Conservation (phyloP, 192 early-diverging fungal species). For the Ambispora gerdemannii region DNA sequence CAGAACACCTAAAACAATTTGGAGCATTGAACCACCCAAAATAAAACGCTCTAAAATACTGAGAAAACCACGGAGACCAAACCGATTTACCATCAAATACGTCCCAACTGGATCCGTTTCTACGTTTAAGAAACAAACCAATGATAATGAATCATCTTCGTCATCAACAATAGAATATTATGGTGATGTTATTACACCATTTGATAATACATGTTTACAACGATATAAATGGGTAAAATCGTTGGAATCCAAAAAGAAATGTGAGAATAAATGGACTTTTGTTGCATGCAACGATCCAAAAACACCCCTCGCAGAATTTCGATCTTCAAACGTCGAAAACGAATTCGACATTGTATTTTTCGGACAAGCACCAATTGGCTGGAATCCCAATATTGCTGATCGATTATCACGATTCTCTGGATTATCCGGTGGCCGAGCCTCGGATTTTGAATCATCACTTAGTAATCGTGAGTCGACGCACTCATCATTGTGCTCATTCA, state of each 20-base stretch:
- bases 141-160: neutral
- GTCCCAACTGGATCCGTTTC: neutral
- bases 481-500: neutral
- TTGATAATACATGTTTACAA: neutral
- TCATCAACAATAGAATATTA: slow-evolving; percentile 9
- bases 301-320: slow-evolving; percentile 5
- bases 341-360: slow-evolving; percentile 12
- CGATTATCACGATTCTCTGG: neutral
- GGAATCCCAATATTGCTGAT: neutral
- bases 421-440: neutral
- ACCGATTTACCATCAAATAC: neutral
- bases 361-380: neutral
- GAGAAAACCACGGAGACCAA: neutral
- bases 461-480: neutral
- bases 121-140: neutral
- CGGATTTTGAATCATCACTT: neutral
- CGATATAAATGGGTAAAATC: slow-evolving; percentile 9
- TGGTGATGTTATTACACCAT: neutral
- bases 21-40: neutral
- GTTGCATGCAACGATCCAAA: slow-evolving; percentile 5
- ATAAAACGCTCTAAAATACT: neutral
- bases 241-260: no score
- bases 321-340: neutral
- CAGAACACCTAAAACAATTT: neutral
- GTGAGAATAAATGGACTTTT: slow-evolving; percentile 2